phyloP scores from a whole-genome alignment of 1,139 yeast species.

The Lodderomyces pseudojiufengensis region DNA sequence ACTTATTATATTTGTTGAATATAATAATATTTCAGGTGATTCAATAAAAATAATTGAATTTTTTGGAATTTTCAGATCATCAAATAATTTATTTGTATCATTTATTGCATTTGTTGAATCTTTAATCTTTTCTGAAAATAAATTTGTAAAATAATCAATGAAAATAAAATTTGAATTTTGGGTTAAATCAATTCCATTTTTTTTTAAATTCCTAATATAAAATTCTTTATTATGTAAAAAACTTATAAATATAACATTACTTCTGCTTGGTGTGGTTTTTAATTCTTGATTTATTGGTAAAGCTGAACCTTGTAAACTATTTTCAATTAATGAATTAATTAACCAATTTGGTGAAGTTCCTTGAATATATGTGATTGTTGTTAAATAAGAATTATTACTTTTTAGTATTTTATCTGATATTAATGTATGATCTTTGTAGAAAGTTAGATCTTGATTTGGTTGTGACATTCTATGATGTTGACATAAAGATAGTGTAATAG shows the following conservation, averaged over 20 bases:
- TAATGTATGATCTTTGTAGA: conserved; percentile 54
- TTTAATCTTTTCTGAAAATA: conserved; percentile 31
- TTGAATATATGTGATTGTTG: conserved; percentile 51
- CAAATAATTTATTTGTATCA: conserved; percentile 22
- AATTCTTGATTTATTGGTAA: conserved; percentile 34
- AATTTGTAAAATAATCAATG: conserved; percentile 42
- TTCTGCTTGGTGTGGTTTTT: conserved; percentile 17
- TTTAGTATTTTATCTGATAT: conserved; percentile 26
- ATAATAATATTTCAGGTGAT: conserved; percentile 48
- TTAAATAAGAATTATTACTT: conserved; percentile 24
- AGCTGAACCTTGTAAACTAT: conserved; percentile 40
- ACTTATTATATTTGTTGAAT: conserved; percentile 34
- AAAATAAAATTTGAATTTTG: conserved; percentile 31
- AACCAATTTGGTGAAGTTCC: conserved; percentile 74
- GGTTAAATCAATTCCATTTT: conserved; percentile 40
- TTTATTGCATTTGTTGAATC: conserved; percentile 18
- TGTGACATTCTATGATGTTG: conserved; percentile 16
- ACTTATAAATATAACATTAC: conserved; percentile 40
- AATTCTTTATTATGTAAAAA: conserved; percentile 37
- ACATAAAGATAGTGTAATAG: no score
- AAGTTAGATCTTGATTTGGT: conserved; percentile 57
- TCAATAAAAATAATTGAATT: conserved; percentile 40
- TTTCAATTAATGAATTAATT: conserved; percentile 45
- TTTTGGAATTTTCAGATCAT: conserved; percentile 15
- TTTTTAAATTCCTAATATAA: conserved; percentile 39